Evolutionary conservation across 192 early-diverging fungal genomes (phyloP).

Genomic region (Chytriomyces hyalinus): DNA sequence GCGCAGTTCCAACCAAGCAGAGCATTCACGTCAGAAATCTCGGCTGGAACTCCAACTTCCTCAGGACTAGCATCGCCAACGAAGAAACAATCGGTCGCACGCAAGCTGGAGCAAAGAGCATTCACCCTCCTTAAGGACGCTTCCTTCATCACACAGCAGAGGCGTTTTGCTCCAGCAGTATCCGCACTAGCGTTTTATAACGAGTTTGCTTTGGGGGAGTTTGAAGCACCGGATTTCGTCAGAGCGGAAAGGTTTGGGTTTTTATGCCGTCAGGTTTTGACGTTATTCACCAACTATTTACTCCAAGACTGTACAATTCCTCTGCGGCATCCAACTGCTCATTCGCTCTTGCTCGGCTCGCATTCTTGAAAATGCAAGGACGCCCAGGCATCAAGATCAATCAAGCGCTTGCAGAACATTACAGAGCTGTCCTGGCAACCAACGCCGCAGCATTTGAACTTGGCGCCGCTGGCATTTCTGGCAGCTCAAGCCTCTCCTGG

Average conservation of each 20-base stretch:
- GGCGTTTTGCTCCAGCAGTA: conserved; percentile 15
- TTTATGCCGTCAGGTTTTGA: not conserved
- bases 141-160: conserved; percentile 2
- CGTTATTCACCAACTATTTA: conserved; percentile 3
- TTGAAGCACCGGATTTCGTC: conserved; percentile 32
- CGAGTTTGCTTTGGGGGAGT: conserved; percentile 43
- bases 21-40: not conserved
- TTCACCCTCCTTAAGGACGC: conserved; percentile 14
- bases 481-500: conserved; percentile 37
- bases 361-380: conserved; percentile 59
- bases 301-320: conserved; percentile 39
- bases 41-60: not conserved
- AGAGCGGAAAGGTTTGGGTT: conserved; percentile 45
- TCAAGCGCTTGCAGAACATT: conserved; percentile 43
- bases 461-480: not conserved
- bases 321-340: conserved; percentile 44
- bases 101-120: not conserved
- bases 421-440: conserved; percentile 15
- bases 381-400: conserved; percentile 53
- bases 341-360: conserved; percentile 51
- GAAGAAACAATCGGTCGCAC: not conserved
- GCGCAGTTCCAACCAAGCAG: not conserved
- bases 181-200: conserved; percentile 44
- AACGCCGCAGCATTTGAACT: not conserved
- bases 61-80: no score